Conservation (phyloP, 2,329 filamentous ascomycete species). For the Xenosphaeropsis pyriputrescens region DNA sequence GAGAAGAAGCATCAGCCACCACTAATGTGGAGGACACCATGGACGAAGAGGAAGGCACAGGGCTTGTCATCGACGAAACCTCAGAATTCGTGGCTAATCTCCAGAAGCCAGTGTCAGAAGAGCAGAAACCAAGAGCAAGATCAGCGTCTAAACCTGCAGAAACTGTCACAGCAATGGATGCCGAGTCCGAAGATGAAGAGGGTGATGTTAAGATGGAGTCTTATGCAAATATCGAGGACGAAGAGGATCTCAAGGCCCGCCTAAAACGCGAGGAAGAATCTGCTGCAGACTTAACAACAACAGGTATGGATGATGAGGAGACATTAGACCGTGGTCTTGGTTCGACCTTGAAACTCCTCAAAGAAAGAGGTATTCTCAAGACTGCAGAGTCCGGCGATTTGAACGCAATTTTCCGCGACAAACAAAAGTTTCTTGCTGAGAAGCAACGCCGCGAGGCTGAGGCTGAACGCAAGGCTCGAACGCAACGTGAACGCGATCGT, state of each 20-base stretch:
- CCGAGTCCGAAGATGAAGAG: slow-evolving; percentile 20
- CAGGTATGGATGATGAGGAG: slow-evolving; percentile 74
- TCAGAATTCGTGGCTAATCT: slow-evolving; percentile 87
- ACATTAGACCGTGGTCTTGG: slow-evolving; percentile 67
- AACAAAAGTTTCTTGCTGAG: slow-evolving; percentile 66
- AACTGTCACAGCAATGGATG: slow-evolving; percentile 28
- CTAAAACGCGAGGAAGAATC: slow-evolving; percentile 30
- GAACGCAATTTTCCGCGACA: slow-evolving; percentile 54
- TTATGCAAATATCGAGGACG: slow-evolving; percentile 23
- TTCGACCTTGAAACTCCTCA: slow-evolving; percentile 67
- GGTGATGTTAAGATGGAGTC: slow-evolving; percentile 26
- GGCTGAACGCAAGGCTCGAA: slow-evolving; percentile 63
- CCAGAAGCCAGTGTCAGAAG: slow-evolving; percentile 45
- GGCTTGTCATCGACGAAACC: slow-evolving; percentile 88
- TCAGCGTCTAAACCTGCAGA: slow-evolving; percentile 21
- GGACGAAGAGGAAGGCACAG: slow-evolving; percentile 31
- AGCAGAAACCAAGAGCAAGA: slow-evolving; percentile 29
- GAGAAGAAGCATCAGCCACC: slow-evolving; percentile 37
- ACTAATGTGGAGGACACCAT: slow-evolving; percentile 44
- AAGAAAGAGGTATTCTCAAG: slow-evolving; percentile 70
- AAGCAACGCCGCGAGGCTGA: slow-evolving; percentile 65
- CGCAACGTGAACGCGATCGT: slow-evolving; percentile 81
- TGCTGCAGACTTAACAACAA: slow-evolving; percentile 41
- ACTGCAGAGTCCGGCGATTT: slow-evolving; percentile 44
- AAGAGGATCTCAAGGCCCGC: slow-evolving; percentile 30